Conservation (phyloP, 495 filamentous ascomycete genomes). For the Thermothielavioides terrestris region DNA sequence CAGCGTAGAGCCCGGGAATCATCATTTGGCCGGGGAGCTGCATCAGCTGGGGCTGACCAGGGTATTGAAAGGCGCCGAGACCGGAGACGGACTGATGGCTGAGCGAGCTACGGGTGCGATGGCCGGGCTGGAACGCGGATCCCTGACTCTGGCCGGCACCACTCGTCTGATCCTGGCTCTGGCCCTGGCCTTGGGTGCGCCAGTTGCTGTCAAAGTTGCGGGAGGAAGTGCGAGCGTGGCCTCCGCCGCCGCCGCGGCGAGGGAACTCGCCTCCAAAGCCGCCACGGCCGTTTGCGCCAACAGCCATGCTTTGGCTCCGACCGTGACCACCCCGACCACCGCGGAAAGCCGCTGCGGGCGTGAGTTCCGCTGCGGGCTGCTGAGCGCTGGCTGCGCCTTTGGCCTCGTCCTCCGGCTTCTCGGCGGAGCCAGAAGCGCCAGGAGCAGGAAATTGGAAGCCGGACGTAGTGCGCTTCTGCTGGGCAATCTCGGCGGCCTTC, state of each 20-base stretch:
- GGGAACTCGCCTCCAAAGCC: slow-evolving; percentile 51
- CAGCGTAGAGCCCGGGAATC: slow-evolving; percentile 68
- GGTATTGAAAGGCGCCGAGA: slow-evolving; percentile 84
- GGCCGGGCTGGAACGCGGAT: slow-evolving; percentile 92
- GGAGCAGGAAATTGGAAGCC: slow-evolving; percentile 92
- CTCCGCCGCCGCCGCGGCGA: slow-evolving; percentile 57
- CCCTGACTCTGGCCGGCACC: slow-evolving; percentile 59
- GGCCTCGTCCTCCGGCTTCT: slow-evolving; percentile 49
- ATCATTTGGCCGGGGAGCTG: slow-evolving; percentile 75
- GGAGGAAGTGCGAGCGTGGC: slow-evolving; percentile 72
- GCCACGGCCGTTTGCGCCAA: slow-evolving; percentile 44
- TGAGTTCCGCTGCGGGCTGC: slow-evolving; percentile 37
- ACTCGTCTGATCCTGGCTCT: slow-evolving; percentile 44
- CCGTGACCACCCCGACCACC: slow-evolving; percentile 47
- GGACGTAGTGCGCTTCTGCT: slow-evolving; percentile 90
- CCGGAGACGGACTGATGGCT: slow-evolving; percentile 72
- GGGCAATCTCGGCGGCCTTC: slow-evolving; percentile 92
- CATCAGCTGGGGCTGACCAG: slow-evolving; percentile 81
- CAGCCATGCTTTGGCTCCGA: slow-evolving; percentile 55
- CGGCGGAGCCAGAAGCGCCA: slow-evolving; percentile 45
- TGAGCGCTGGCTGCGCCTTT: slow-evolving; percentile 33
- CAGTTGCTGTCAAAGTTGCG: slow-evolving; percentile 97
- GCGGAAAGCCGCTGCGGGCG: slow-evolving; percentile 40
- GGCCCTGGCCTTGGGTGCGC: slow-evolving; percentile 74
- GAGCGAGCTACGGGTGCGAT: slow-evolving; percentile 76